Base-by-base conservation (phyloP, 192 early-diverging fungal genomes). In the Geranomyces michiganensis region DNA sequence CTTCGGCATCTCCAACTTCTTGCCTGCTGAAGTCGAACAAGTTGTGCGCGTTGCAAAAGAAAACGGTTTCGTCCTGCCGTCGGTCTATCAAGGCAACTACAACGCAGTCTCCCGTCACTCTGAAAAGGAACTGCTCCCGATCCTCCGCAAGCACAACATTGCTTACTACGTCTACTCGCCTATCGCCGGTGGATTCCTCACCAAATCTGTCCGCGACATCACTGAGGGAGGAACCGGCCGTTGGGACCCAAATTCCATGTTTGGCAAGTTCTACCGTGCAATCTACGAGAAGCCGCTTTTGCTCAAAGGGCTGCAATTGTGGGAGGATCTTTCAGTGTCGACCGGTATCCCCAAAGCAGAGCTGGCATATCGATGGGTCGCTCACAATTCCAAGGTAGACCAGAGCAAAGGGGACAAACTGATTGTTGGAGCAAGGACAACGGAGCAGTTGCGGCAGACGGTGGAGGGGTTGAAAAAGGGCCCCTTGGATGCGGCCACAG, bases 81-180 rank as follows among this genome's bases (percentile, higher is more conserved):
- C 71, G 12, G 66, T 73, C 22, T 73, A 71, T 30, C 71, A 73
- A 41, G 71, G 71, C 48, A 73, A 56, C 55, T 73, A 73, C 71
- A 21, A 7, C 12, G 45, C 71, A 7, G 5, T 73, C 48, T 13
- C 62, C 10, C 62, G 71, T 13, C 30, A 19, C 31, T 19, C 8
- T 10, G 71, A 73, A 44, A 70, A 5, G 0, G 62, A 67, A n/a
- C 55, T 73, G 30, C 56, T 73, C 66, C 71, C 71, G 0, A 71
- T 24, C 14, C 62, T 68, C n/a, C 32, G 71, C 7, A 69, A 73
- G 56, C 60, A 56, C 33, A 62, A 62, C 9, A 73, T 73, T 46
- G 49, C 62, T 6, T 73, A 60, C 56, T 73, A 73, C 66, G 71
- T 29, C 14, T 73, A 73, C 67, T 32, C 26, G 21, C 71, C 71